phyloP scores from a whole-genome alignment of 2,329 filamentous ascomycete species.

The Sordariomycetes sp. region DNA sequence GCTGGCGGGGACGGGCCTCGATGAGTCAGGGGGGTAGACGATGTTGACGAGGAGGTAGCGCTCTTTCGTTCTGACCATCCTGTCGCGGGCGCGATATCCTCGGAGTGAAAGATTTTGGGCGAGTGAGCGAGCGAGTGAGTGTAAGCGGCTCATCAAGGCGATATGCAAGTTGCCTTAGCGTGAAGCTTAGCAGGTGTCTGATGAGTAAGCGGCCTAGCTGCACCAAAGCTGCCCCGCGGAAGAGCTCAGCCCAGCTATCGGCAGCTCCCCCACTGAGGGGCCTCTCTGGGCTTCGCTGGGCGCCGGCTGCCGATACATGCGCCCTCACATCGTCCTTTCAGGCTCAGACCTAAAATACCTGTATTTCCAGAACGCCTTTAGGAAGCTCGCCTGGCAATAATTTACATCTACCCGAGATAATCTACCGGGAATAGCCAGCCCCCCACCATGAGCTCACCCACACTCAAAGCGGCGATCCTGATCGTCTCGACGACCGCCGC shows the following conservation, averaged over 20 bases:
- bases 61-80: conserved; percentile 93
- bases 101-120: not conserved
- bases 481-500: conserved; percentile 87
- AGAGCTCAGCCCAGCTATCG: not conserved
- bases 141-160: not conserved
- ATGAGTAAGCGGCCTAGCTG: not conserved
- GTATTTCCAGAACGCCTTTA: not conserved
- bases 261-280: not conserved
- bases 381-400: not conserved
- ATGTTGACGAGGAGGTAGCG: conserved; percentile 94
- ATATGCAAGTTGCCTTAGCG: not conserved
- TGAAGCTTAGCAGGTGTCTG: not conserved
- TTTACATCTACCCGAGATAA: not conserved
- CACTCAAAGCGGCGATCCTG: conserved; percentile 66
- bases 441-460: conserved; percentile 20
- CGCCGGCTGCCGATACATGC: not conserved
- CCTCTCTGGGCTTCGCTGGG: too few species aligned
- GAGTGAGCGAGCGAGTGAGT: not conserved
- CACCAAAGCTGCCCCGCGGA: not conserved
- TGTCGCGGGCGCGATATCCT: conserved; percentile 8
- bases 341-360: not conserved
- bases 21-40: conserved; percentile 60
- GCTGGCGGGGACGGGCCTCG: conserved; percentile 20
- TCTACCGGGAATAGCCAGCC: not conserved
- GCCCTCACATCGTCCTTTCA: not conserved